These are phyloP conservation scores for Mucor velutinosus DNA, from an alignment of 371 early-diverging fungal genomes.

Conservation along the genomic window DNA sequence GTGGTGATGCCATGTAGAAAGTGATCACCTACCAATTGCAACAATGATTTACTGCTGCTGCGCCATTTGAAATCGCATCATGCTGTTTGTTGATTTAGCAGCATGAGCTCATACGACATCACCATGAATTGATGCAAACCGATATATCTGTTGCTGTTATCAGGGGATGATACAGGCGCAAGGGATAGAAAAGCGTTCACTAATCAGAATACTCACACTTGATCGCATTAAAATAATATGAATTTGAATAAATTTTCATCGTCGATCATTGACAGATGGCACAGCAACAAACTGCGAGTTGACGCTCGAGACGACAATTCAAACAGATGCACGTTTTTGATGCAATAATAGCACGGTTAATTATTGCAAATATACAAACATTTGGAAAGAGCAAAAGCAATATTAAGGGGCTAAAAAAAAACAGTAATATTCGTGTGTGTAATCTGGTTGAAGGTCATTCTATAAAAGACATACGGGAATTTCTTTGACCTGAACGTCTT, in stretches of 20 bases:
- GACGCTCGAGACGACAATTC: neutral
- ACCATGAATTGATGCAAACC: neutral
- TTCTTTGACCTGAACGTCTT: neutral
- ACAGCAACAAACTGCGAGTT: neutral
- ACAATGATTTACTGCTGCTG: neutral
- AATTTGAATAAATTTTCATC: neutral
- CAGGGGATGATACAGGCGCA: neutral
- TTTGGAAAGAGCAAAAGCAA: neutral
- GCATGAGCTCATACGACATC: neutral
- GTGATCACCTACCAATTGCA: neutral
- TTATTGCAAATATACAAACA: neutral
- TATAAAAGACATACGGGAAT: constrained; percentile 7
- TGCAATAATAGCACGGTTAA: neutral
- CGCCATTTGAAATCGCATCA: neutral
- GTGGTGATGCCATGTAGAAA: neutral
- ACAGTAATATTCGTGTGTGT: neutral
- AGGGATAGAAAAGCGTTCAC: neutral
- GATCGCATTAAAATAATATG: neutral
- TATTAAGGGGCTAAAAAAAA: neutral
- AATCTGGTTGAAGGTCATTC: neutral
- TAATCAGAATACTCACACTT: neutral
- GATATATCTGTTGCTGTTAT: neutral
- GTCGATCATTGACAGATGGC: neutral
- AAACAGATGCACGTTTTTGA: neutral
- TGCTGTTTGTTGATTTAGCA: neutral